Percentiles rank a stretch among this genome's conserved stretches.
phyloP scores from a whole-genome alignment of 306 rosid species.

The Ormosia emarginata region DNA sequence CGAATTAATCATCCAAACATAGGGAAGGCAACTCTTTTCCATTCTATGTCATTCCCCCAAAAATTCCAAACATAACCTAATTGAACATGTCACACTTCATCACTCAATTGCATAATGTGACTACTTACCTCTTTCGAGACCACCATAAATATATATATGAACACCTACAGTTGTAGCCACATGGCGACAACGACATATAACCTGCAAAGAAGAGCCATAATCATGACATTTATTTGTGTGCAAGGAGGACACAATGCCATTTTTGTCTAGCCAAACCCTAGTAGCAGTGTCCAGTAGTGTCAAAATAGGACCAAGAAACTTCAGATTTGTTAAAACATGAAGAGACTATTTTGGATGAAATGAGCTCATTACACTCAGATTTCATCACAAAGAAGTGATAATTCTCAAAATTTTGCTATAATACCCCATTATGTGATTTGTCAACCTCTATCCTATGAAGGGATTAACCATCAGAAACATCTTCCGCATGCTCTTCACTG shows the following conservation, averaged over 20 bases:
- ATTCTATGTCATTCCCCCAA: too few species aligned
- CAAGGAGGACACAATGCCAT: constrained; percentile 86
- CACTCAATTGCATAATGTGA: constrained; percentile 15
- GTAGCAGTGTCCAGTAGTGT: too few species aligned
- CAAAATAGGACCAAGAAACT: too few species aligned
- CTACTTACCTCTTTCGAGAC: constrained; percentile 84
- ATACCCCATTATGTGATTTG: constrained; percentile 50
- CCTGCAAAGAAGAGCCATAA: constrained; percentile 75
- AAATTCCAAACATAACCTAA: too few species aligned
- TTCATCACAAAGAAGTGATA: constrained; percentile 90
- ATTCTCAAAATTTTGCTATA: constrained; percentile 74
- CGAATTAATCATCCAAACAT: too few species aligned
- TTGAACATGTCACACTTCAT: neutral
- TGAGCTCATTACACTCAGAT: constrained; percentile 65
- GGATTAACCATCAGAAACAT: constrained; percentile 57
- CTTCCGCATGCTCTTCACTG: constrained; percentile 16
- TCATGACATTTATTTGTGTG: constrained; percentile 76
- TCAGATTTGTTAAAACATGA: constrained; percentile 12
- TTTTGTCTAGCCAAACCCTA: constrained; percentile 85
- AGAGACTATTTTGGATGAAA: constrained; percentile 68
- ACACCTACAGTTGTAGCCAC: constrained; percentile 91
- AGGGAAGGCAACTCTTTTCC: too few species aligned
- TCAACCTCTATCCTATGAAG: constrained; percentile 66
- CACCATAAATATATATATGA: constrained; percentile 82
- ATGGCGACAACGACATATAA: constrained; percentile 98